Evolutionary conservation across 2,329 filamentous ascomycete genomes (phyloP).

Genomic region (Calonectria hawksworthii): DNA sequence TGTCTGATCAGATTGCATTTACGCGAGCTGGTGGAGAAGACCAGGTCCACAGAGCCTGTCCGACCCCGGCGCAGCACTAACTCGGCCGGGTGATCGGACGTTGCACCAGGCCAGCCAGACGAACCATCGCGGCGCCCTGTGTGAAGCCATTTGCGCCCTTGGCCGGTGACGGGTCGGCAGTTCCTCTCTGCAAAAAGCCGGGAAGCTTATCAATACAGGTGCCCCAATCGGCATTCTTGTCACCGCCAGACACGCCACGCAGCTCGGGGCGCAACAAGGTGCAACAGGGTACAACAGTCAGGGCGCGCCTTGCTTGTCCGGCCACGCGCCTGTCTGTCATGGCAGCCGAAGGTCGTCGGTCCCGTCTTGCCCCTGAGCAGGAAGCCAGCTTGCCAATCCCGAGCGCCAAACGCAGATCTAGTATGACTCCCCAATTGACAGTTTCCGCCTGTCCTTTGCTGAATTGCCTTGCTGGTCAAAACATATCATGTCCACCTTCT

Average conservation of each 20-base stretch:
- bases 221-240: not conserved
- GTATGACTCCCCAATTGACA: conserved; percentile 6
- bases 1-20: conserved; percentile 6
- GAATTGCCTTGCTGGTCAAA: not conserved
- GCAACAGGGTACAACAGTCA: not conserved
- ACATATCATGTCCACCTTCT: not conserved
- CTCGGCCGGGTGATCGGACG: not conserved
- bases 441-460: not conserved
- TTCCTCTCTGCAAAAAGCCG: not conserved
- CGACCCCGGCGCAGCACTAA: not conserved
- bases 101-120: not conserved
- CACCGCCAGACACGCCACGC: not conserved
- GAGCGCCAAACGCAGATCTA: conserved; percentile 13
- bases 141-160: not conserved
- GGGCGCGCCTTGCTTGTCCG: conserved; percentile 4
- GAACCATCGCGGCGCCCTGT: not conserved
- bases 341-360: conserved; percentile 13
- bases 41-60: not conserved
- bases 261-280: not conserved
- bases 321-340: not conserved
- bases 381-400: not conserved
- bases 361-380: not conserved
- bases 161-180: not conserved
- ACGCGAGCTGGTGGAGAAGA: conserved; percentile 7
- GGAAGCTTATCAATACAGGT: not conserved